A percentile compares a stretch with the other conserved stretches of the same genome.
Evolutionary conservation across 371 early-diverging fungal species (phyloP).

Genomic region (Mortierella sp.): DNA sequence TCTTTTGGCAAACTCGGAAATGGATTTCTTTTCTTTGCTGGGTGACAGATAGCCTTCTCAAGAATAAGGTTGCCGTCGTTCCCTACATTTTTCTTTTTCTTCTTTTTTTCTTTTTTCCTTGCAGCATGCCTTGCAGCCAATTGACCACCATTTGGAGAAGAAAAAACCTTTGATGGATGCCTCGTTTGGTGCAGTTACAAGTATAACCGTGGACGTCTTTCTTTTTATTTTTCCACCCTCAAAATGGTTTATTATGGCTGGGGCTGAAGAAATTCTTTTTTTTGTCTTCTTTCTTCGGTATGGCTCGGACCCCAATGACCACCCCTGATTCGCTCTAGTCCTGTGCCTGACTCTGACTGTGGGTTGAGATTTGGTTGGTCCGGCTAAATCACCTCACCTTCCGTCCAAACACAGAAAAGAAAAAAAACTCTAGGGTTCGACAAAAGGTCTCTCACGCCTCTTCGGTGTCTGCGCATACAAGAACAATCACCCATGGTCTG

Average conservation of each 20-base stretch:
- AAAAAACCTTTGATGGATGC: neutral
- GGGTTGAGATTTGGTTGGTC: neutral
- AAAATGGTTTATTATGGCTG: no score
- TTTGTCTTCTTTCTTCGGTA: neutral
- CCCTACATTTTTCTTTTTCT: neutral
- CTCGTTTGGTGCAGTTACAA: slow-evolving; percentile 4
- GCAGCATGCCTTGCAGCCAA: neutral
- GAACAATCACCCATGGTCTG: neutral
- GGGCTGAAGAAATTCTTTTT: no score
- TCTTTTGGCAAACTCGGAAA: slow-evolving; percentile 13
- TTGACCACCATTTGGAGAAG: neutral
- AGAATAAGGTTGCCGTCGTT: neutral
- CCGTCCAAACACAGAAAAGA: neutral
- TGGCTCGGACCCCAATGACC: neutral
- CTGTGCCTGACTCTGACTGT: neutral
- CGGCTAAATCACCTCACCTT: neutral
- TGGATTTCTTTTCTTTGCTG: neutral
- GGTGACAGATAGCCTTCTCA: neutral
- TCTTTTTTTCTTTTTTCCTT: no score
- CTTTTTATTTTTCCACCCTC: neutral
- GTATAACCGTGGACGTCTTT: neutral
- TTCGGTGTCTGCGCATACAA: neutral
- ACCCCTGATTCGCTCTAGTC: no score
- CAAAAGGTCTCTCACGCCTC: neutral
- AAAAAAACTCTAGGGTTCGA: neutral